Evolutionary conservation across 805 yeast genomes (phyloP).

Genomic region (Pichia californica): DNA sequence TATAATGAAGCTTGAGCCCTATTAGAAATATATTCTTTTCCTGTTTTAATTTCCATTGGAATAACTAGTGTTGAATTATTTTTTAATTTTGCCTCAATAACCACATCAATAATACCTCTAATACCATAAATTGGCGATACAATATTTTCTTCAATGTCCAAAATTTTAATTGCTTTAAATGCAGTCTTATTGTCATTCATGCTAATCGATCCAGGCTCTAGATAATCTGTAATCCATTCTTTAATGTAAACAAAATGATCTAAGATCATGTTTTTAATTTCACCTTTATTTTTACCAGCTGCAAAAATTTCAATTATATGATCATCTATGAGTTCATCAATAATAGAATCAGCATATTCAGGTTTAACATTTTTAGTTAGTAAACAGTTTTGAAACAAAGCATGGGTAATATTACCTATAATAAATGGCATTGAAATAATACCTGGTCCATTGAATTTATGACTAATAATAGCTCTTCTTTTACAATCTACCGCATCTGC

Average conservation of each 20-base stretch:
- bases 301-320: conserved; percentile 41
- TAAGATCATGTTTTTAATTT: conserved; percentile 37
- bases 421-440: conserved; percentile 59
- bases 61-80: conserved; percentile 46
- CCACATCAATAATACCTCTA: conserved; percentile 85
- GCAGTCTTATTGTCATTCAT: conserved; percentile 23
- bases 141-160: conserved; percentile 85
- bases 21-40: conserved; percentile 59
- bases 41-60: conserved; percentile 91
- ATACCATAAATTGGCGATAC: conserved; percentile 90
- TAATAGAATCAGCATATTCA: conserved; percentile 35
- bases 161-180: conserved; percentile 53
- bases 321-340: too few relatives aligned
- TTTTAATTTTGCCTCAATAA: conserved; percentile 51
- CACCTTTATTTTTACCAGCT: conserved; percentile 43
- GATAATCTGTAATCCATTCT: conserved; percentile 46
- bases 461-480: conserved; percentile 58
- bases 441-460: conserved; percentile 55
- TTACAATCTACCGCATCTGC: conserved; percentile 72
- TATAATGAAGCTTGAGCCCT: conserved; percentile 84
- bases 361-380: conserved; percentile 30
- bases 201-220: not conserved
- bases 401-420: conserved; percentile 80
- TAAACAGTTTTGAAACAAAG: conserved; percentile 59
- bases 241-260: conserved; percentile 47